Evolutionary conservation across 257 asterid genomes (phyloP).

Genomic region (Fraxinus excelsior): DNA sequence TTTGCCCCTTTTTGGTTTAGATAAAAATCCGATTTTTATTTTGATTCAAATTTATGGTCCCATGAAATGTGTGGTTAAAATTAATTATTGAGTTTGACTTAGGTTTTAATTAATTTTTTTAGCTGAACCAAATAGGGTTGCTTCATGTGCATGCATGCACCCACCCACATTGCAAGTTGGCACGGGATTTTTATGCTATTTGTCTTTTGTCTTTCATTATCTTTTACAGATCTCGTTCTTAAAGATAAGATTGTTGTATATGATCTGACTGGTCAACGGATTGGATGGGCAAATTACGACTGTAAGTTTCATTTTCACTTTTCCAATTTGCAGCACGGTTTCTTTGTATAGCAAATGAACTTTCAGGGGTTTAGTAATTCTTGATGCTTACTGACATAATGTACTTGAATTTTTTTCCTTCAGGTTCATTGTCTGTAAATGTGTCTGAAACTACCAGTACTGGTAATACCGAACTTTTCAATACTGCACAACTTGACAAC

Average conservation of each 20-base stretch:
- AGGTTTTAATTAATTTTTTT: too few relatives aligned
- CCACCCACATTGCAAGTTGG: too few relatives aligned
- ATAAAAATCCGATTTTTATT: too few relatives aligned
- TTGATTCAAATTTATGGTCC: too few relatives aligned
- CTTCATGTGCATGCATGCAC: too few relatives aligned
- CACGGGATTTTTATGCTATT: background rate
- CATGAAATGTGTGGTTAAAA: too few relatives aligned
- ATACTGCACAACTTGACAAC: slow-evolving; percentile 55
- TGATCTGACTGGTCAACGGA: slow-evolving; percentile 73
- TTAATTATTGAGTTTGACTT: too few relatives aligned
- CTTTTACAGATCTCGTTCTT: slow-evolving; percentile 74
- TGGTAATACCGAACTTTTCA: slow-evolving; percentile 67
- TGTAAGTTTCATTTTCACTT: slow-evolving; percentile 59
- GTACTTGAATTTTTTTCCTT: slow-evolving; percentile 10
- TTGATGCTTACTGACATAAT: background rate
- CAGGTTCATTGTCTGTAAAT: slow-evolving; percentile 73
- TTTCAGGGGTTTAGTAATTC: too few relatives aligned
- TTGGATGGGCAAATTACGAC: slow-evolving; percentile 94
- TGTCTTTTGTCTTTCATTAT: background rate
- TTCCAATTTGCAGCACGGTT: background rate
- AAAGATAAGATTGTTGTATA: slow-evolving; percentile 88
- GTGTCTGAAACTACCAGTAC: slow-evolving; percentile 63
- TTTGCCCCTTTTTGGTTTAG: too few relatives aligned
- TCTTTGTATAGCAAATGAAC: too few relatives aligned
- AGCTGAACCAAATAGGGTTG: too few relatives aligned